Percentiles rank a stretch among this genome's conserved stretches.
phyloP scores from a whole-genome alignment of 1,139 yeast species.

The Yamadazyma pseudoaaseri region DNA sequence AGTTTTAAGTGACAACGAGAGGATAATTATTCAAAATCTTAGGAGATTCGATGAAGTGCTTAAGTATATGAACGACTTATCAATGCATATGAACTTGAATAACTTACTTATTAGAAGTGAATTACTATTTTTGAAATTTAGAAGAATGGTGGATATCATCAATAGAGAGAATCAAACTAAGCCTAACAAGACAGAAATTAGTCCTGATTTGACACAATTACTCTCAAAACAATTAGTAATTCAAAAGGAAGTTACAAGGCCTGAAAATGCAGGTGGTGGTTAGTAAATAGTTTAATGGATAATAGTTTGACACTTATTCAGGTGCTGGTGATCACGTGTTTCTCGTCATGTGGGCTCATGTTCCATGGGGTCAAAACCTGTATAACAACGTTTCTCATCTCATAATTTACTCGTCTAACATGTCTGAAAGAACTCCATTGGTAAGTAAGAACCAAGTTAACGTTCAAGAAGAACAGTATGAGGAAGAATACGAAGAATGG shows the following conservation, averaged over 20 bases:
- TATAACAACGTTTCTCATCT: neutral
- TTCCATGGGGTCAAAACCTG: too few relatives aligned
- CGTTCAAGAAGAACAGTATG: conserved; percentile 11
- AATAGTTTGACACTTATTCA: too few relatives aligned
- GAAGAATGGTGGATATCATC: conserved; percentile 73
- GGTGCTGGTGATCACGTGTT: too few relatives aligned
- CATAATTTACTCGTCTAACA: conserved; percentile 2
- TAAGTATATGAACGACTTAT: conserved; percentile 88
- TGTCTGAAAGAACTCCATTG: conserved; percentile 18
- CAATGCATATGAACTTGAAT: conserved; percentile 70
- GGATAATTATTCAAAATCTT: conserved; percentile 71
- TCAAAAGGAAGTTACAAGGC: conserved; percentile 60
- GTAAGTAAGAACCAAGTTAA: conserved; percentile 3
- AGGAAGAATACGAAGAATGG: conserved; percentile 15
- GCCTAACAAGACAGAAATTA: conserved; percentile 21
- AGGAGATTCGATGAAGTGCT: conserved; percentile 84
- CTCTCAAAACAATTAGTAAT: conserved; percentile 60
- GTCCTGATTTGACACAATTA: conserved; percentile 54
- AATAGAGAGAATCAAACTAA: conserved; percentile 51
- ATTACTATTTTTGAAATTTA: conserved; percentile 73
- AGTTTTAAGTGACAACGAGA: conserved; percentile 80
- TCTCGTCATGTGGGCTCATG: too few relatives aligned
- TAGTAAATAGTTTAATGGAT: conserved; percentile 14
- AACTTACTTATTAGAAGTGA: conserved; percentile 81
- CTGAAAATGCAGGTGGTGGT: conserved; percentile 50